Evolutionary conservation across 352 stramenopile species (phyloP).

Genomic region (Phytophthora parvispora): DNA sequence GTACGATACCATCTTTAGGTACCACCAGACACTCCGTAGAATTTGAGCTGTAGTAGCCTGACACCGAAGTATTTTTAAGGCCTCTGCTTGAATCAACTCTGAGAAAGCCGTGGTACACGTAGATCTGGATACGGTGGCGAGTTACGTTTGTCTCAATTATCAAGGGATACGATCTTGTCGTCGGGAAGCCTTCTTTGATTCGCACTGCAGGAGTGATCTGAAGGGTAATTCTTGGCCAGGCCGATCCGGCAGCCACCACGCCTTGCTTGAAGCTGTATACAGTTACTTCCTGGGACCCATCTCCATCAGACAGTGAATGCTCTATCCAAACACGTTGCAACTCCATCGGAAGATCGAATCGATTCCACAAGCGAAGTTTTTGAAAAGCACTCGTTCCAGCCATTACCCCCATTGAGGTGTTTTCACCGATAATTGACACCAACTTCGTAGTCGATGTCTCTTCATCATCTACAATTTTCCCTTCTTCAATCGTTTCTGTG

Average conservation of each 20-base stretch:
- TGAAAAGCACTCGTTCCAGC: slow-evolving; percentile 25
- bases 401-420: slow-evolving; percentile 20
- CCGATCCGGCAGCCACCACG: slow-evolving; percentile 22
- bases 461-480: slow-evolving; percentile 1
- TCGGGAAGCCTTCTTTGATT: slow-evolving; percentile 2
- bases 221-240: slow-evolving; percentile 44
- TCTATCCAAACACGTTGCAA: slow-evolving; percentile 55
- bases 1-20: slow-evolving; percentile 15
- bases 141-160: slow-evolving; percentile 58
- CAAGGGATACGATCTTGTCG: slow-evolving; percentile 29
- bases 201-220: slow-evolving; percentile 26
- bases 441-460: slow-evolving; percentile 9
- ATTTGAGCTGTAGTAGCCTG: slow-evolving; percentile 23
- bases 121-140: slow-evolving; percentile 37
- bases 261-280: slow-evolving; percentile 42
- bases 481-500: slow-evolving; percentile 1
- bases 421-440: slow-evolving; percentile 23
- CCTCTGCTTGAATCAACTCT: slow-evolving; percentile 30
- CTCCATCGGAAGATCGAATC: slow-evolving; percentile 53
- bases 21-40: slow-evolving; percentile 17
- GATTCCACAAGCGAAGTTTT: slow-evolving; percentile 42
- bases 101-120: slow-evolving; percentile 53
- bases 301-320: background rate
- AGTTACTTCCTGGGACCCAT: slow-evolving; percentile 28
- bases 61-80: slow-evolving; percentile 29